Percentiles rank a stretch among this genome's conserved stretches.
Evolutionary conservation across 2,329 filamentous ascomycete species (phyloP).

Genomic region (Fusarium scirpi): DNA sequence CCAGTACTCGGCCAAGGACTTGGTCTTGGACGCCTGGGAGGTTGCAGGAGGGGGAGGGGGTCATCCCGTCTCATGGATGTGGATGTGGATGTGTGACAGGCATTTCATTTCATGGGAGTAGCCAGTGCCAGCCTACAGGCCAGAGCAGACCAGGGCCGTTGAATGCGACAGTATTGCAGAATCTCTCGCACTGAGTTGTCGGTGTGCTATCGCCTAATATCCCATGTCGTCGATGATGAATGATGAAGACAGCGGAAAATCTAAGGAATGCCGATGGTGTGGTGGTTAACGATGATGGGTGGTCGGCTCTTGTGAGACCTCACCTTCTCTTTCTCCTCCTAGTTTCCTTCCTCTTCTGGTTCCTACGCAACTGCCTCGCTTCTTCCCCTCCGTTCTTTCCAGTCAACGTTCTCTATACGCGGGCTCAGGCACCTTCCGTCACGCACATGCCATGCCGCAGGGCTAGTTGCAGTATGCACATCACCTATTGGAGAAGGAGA

Average conservation of each 20-base stretch:
- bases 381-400: constrained; percentile 35
- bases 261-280: constrained; percentile 6
- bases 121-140: constrained; percentile 3
- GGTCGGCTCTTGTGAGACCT: constrained; percentile 33
- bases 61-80: constrained; percentile 39
- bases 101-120: constrained; percentile 23
- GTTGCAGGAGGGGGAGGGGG: constrained; percentile 37
- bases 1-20: constrained; percentile 19
- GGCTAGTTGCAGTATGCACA: constrained; percentile 42
- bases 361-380: constrained; percentile 19
- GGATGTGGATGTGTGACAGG: constrained; percentile 36
- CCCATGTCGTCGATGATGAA: constrained; percentile 10
- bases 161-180: constrained; percentile 23
- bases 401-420: constrained; percentile 39
- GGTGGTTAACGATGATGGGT: neutral
- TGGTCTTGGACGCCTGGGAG: constrained; percentile 30
- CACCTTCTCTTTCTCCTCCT: constrained; percentile 5
- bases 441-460: constrained; percentile 35
- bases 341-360: constrained; percentile 40
- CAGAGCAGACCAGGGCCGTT: constrained; percentile 4
- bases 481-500: constrained; percentile 35
- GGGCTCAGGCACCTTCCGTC: constrained; percentile 34
- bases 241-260: constrained; percentile 5
- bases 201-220: neutral
- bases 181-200: constrained; percentile 31